These are phyloP conservation scores for Candida loeiensis DNA, from an alignment of 805 yeast species.

Conservation along the genomic window DNA sequence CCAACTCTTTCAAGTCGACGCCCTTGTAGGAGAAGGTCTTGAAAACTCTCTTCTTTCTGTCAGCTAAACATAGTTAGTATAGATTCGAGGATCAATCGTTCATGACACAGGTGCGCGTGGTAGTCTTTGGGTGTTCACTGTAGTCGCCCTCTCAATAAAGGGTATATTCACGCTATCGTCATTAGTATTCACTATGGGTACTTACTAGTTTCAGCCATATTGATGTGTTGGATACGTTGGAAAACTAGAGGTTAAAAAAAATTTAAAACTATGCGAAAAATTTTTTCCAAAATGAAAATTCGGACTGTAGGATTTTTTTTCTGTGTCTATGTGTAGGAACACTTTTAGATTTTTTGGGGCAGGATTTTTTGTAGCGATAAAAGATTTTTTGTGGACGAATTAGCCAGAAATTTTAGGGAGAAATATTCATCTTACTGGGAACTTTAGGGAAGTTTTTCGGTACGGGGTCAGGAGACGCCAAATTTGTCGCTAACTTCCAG, in stretches of 20 bases:
- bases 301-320: background rate
- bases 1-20: constrained; percentile 91
- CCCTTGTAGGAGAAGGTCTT: constrained; percentile 98
- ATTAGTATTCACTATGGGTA: constrained; percentile 10
- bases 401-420: background rate
- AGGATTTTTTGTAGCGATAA: constrained; percentile 1
- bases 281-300: constrained; percentile 10
- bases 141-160: background rate
- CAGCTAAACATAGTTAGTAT: constrained; percentile 37
- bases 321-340: constrained; percentile 6
- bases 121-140: background rate
- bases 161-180: background rate
- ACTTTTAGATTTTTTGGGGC: background rate
- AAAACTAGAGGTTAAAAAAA: constrained; percentile 10
- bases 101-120: background rate
- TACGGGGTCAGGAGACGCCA: too few species aligned
- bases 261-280: constrained; percentile 12
- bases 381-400: background rate
- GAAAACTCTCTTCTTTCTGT: constrained; percentile 85
- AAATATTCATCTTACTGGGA: background rate
- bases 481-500: background rate
- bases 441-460: background rate
- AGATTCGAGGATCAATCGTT: background rate
- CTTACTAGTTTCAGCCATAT: constrained; percentile 38
- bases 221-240: constrained; percentile 14